Base-by-base conservation (phyloP, 345 rosid species). In the Noccaea bulbosa region DNA sequence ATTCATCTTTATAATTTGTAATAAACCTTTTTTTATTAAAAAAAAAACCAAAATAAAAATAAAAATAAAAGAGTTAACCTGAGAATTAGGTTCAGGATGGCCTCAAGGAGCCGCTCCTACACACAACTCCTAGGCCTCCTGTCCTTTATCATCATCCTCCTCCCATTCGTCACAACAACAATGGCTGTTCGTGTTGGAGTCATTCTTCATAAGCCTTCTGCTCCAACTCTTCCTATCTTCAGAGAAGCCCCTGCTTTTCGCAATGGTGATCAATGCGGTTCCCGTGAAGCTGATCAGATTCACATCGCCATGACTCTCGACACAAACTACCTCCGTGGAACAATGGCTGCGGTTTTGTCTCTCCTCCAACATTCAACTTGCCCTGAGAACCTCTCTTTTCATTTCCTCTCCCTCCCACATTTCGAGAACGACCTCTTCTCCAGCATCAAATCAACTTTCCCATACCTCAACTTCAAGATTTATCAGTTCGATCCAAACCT, bases 261-360 rank as follows among this genome's bases (percentile, higher is more conserved):
- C 15, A 86, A 84, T 16, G 88, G 85, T 5, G 77, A 84, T 8
- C 49, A 54, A 6, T 88, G 93, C 33, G 83, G 77, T 0, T 67
- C 67, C 1, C 16, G 1, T 3, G 69, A 77, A 17, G 65, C 40
- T 38, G 80, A 84, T 47, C 32, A 5, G 9, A 81, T 88, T 4
- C 95, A 86, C 20, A 70, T 83, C 0, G 84, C 88, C 1, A 86
- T 86, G 91, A 85, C 91, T 14, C 84, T 88, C 0, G 91, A 88
- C 48, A 76, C 79, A n/a, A 86, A 88, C 67, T 88, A 86, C 52
- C 82, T 88, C 16, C 80, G 91, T 11, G 91, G 91, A 2, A 88
- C 95, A 50, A 85, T 86, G 86, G 89, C 89, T 0, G 91, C 95
- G 1, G 79, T 83, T 16, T 76, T 86, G 51, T 86, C 88, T 24